A percentile compares a stretch with the other conserved stretches of the same genome.
These are phyloP conservation scores for Amanita jacksonii DNA, from an alignment of 768 basidiomycete species.

Conservation along the genomic window DNA sequence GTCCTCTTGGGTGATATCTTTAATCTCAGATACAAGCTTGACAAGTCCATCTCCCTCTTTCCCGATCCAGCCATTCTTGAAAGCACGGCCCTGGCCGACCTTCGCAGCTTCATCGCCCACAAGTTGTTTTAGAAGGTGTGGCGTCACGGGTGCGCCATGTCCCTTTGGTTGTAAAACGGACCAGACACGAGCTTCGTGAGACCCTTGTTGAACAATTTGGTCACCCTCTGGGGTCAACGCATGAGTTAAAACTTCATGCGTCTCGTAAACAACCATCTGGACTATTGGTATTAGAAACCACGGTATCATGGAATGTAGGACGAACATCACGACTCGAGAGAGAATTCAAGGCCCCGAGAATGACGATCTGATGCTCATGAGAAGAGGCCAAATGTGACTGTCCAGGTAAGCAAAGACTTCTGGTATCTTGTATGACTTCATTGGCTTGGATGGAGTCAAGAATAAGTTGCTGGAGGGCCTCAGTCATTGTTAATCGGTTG, in stretches of 20 bases:
- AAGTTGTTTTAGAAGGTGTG: conserved; percentile 56
- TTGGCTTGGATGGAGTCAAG: conserved; percentile 59
- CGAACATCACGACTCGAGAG: conserved; percentile 76
- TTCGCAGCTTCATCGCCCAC: conserved; percentile 87
- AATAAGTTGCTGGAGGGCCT: conserved; percentile 70
- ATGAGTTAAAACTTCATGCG: conserved; percentile 68
- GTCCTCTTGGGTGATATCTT: conserved; percentile 69
- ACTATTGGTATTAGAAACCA: conserved; percentile 10
- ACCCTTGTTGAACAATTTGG: conserved; percentile 71
- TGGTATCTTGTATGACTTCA: conserved; percentile 55
- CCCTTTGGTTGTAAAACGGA: conserved; percentile 66
- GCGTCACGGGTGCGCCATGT: conserved; percentile 53
- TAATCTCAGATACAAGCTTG: conserved; percentile 64
- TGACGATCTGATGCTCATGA: conserved; percentile 71
- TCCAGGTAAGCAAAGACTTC: conserved; percentile 58
- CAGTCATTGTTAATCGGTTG: conserved; percentile 43
- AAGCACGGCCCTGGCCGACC: conserved; percentile 90
- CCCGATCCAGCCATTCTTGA: conserved; percentile 94
- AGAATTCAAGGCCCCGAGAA: conserved; percentile 90
- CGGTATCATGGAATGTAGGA: conserved; percentile 13
- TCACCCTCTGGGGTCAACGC: conserved; percentile 74
- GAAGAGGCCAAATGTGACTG: conserved; percentile 44
- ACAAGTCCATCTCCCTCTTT: conserved; percentile 87
- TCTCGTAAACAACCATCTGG: conserved; percentile 79
- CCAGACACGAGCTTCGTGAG: conserved; percentile 96